Evolutionary conservation across 1,139 yeast species (phyloP), one percentile per base, ranked within the genome.

Genomic region (Geotrichum australiense): DNA sequence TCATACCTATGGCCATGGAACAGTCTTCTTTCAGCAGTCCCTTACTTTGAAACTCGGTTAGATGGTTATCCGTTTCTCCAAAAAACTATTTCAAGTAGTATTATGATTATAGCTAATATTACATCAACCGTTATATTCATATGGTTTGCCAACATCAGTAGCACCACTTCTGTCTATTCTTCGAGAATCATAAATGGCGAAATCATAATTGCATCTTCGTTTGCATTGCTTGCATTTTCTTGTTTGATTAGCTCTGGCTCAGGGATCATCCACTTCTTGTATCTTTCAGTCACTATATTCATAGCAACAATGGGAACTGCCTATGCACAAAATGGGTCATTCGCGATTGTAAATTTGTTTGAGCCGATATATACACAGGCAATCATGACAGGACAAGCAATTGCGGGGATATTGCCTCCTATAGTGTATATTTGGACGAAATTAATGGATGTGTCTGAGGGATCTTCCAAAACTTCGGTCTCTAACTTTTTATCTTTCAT

Each of bases 1-100:
- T 59, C 65, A 32, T 59, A 51, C 41, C 69, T 91, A 31, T 91
- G 97, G 97, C 97, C 98, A 0, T 91, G 97, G 96, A 91, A 91
- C 66, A 78, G 94, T 51, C 80, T 87, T 53, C 65, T 91, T 7
- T 79, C 94, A 1, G 96, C 96, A 0, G 74, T 94, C 0, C 83
- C 84, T 3, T 87, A 84, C 61, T 86, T 86, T 57, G 11, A n/a
- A 4, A 12, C 26, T 20, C 30, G 43, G 11, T 27, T 89, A 49
- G 65, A 68, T 16, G 70, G 68, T 25, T 63, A 71, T 10, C 76
- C 81, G 0, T 48, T 62, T 1, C 64, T 85, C 48, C 72, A 79
- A 10, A 73, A 72, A 48, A 70, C 74, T 35, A 85, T 84, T 58
- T 74, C 89, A 5, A 80, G 94, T 19, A 77, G 93, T 0, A 82